Conservation (phyloP, 2,329 filamentous ascomycete species). For the Aspergillus sp. region DNA sequence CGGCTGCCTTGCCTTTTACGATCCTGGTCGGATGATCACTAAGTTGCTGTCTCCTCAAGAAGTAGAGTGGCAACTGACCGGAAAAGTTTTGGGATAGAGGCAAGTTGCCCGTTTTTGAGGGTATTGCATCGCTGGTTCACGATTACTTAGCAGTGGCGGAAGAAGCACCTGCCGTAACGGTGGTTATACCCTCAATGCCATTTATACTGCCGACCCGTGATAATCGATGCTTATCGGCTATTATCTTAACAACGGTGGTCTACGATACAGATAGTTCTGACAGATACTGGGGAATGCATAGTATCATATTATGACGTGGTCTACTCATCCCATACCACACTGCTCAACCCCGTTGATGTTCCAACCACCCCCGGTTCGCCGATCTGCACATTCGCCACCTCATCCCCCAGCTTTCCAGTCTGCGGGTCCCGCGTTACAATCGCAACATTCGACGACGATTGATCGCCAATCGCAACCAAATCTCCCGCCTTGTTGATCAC, state of each 20-base stretch:
- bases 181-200: too few relatives aligned
- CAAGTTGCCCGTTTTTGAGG: not conserved
- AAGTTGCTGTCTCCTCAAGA: not conserved
- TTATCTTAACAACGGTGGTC: too few relatives aligned
- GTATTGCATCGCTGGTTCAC: too few relatives aligned
- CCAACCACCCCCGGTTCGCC: slow-evolving; percentile 32
- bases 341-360: slow-evolving; percentile 35
- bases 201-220: too few relatives aligned
- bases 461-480: slow-evolving; percentile 66
- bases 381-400: slow-evolving; percentile 34
- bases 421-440: slow-evolving; percentile 62
- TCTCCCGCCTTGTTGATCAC: slow-evolving; percentile 65
- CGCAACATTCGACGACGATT: slow-evolving; percentile 61
- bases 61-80: not conserved
- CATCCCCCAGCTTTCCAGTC: slow-evolving; percentile 60
- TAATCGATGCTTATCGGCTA: too few relatives aligned
- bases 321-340: slow-evolving; percentile 39
- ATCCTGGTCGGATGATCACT: not conserved
- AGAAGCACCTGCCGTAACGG: too few relatives aligned
- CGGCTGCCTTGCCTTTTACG: not conserved
- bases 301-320: not conserved
- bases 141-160: too few relatives aligned
- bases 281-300: too few relatives aligned
- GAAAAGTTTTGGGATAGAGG: not conserved
- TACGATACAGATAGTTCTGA: too few relatives aligned